Base-by-base conservation (phyloP, 179 eudicot genomes). In the Drosera spatulata region DNA sequence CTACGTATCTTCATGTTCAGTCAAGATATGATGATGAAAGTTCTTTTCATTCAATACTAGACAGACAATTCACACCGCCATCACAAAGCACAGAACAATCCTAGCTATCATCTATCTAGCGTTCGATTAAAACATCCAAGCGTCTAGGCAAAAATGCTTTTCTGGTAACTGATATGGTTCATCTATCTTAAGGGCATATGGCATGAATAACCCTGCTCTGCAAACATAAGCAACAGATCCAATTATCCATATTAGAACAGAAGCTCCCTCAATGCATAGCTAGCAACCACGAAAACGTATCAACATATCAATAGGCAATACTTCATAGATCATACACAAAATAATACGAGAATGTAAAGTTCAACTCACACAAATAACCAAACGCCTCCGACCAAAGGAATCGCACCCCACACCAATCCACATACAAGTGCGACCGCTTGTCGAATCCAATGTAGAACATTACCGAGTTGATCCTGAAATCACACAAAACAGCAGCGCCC, bases 321-420 rank as follows among this genome's bases (percentile, higher is more conserved):
- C 11, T 7, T 11, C 13, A 10, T 4, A 50, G 10, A 53, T 15
- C 40, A 53, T 53, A 46, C 1, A 59, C 5, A 49, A 4, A 59
- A 2, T 5, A 50, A n/a, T 33, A 47, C 11, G 13, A 15, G 12
- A 8, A 50, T 50, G 53, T 12, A 58, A 45, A 51, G 5, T 58
- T 12, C 47, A 64, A 75, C 98, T 88, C 82, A 91, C 98, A 82
- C 56, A 58, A 91, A 56, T 63, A 91, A 75, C 98, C 98, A 91
- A 59, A 91, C 57, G 68, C 98, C 98, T 37, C 98, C 98, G 41
- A 84, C 86, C 73, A 91, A 79, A 57, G 98, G 98, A 73, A 91
- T 80, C 47, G 91, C 87, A 66, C 98, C 98, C 84, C 89, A 91
- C 55, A 82, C 62, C 67, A 88, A 73, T 41, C 98, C 98, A 61